Base-by-base conservation (phyloP, 2,329 filamentous ascomycete species). In the Colletotrichum lentis region DNA sequence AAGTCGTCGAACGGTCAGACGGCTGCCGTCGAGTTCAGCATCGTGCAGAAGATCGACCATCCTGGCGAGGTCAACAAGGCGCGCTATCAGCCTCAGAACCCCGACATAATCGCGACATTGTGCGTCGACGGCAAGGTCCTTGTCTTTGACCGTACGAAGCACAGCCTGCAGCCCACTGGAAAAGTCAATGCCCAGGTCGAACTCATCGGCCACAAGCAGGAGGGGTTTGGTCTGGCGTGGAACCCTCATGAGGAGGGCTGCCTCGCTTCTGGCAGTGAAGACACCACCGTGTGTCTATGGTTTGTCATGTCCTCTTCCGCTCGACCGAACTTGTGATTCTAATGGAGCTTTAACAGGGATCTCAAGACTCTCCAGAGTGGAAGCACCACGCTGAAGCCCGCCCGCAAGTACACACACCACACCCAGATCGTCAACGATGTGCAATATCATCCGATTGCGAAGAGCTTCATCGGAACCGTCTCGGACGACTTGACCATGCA, bases 11-110 rank as follows among this genome's bases (percentile, higher is more conserved):
- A 47, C 27, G 78, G 78, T 14, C 91, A 93, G 71, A 86, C 90
- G 24, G 85, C 89, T 22, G 84, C 88, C 49, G 90, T 98, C 78
- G 94, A 92, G 75, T 97, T 97, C 83, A 91, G 91, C 72, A 92
- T 99, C 74, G 90, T 96, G 59, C 96, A 99, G 80, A 96, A 92
- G 80, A 99, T 99, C 77, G 92, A 97, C 77, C 96, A 99, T 77
- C 94, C 94, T 18, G 92, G 93, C 71, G 96, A 99, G 79, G 94
- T 99, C 77, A 99, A 99, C 85, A 99, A 98, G 83, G 96, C 96
- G 18, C 90, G 96, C 73, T 98, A 98, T 77, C 94, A 97, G 80
- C 96, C 96, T 14, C 95, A 98, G 78, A 99, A 99, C 76, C 94
- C 95, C 5, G 94, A 99, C 75, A 90, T 99, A 66, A 96, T 99